Percentiles rank a stretch among this genome's conserved stretches.
Evolutionary conservation across 2,329 filamentous ascomycete species (phyloP).

Genomic region (Macrophomina pseudophaseolina): DNA sequence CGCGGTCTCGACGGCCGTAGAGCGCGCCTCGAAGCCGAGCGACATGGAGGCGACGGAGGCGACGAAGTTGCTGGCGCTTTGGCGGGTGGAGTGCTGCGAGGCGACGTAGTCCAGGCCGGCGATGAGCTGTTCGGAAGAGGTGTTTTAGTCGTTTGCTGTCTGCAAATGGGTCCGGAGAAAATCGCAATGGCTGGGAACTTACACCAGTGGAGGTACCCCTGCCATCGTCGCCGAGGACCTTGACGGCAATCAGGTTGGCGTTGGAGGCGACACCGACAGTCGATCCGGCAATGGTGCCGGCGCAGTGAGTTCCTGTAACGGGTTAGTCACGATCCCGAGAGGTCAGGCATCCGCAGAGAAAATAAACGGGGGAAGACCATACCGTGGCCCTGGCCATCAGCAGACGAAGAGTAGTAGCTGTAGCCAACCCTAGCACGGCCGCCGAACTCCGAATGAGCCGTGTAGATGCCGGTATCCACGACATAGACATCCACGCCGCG

Average conservation of each 20-base stretch:
- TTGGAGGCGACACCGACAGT: conserved; percentile 45
- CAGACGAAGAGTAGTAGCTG: background rate
- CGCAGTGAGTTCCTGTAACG: conserved; percentile 39
- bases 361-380: background rate
- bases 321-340: background rate
- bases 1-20: conserved; percentile 43
- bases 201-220: conserved; percentile 11
- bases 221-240: conserved; percentile 38
- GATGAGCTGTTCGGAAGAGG: conserved; percentile 36
- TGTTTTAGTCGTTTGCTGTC: background rate
- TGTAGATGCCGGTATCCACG: conserved; percentile 68
- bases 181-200: background rate
- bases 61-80: conserved; percentile 43
- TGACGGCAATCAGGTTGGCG: conserved; percentile 42
- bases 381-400: conserved; percentile 24
- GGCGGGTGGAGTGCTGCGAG: conserved; percentile 49
- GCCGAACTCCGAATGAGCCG: conserved; percentile 53
- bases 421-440: conserved; percentile 37
- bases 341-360: background rate
- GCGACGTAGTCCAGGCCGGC: conserved; percentile 56
- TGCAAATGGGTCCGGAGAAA: background rate
- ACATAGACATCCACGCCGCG: conserved; percentile 60
- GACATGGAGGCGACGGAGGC: conserved; percentile 57
- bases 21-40: conserved; percentile 42
- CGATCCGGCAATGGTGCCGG: conserved; percentile 41